These are phyloP conservation scores for Pilobolus umbonatus DNA, from an alignment of 192 early-diverging fungal species.

Conservation along the genomic window DNA sequence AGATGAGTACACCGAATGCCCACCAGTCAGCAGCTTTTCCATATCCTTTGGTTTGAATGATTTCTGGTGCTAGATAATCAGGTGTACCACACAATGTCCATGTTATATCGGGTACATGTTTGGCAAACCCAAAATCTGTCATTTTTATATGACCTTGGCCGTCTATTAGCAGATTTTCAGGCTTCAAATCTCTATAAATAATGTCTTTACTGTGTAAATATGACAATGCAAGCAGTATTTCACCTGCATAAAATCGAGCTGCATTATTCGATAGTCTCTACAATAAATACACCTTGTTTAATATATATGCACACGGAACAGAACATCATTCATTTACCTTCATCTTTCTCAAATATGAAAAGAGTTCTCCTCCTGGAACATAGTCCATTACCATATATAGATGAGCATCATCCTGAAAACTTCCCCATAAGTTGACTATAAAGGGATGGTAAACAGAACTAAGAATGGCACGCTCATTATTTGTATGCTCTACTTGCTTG, in stretches of 20 bases:
- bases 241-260: constrained; percentile 77
- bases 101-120: constrained; percentile 61
- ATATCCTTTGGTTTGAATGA: constrained; percentile 81
- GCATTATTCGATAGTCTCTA: constrained; percentile 67
- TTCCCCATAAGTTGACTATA: constrained; percentile 78
- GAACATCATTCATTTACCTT: neutral
- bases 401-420: constrained; percentile 74
- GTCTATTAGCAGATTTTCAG: constrained; percentile 68
- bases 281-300: neutral
- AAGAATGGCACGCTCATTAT: constrained; percentile 87
- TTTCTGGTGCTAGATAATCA: constrained; percentile 77
- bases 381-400: constrained; percentile 84
- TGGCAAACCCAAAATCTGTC: constrained; percentile 86
- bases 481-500: constrained; percentile 93
- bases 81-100: constrained; percentile 88
- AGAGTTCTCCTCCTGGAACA: constrained; percentile 79
- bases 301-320: too few species aligned
- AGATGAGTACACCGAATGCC: constrained; percentile 80
- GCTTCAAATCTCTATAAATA: constrained; percentile 83
- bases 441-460: constrained; percentile 76
- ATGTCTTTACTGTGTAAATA: constrained; percentile 76
- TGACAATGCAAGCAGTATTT: constrained; percentile 71
- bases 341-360: constrained; percentile 61
- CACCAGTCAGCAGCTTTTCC: constrained; percentile 86
- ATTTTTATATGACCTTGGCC: constrained; percentile 78